phyloP scores from a whole-genome alignment of 1,139 yeast species.

The Torulaspora pretoriensis region DNA sequence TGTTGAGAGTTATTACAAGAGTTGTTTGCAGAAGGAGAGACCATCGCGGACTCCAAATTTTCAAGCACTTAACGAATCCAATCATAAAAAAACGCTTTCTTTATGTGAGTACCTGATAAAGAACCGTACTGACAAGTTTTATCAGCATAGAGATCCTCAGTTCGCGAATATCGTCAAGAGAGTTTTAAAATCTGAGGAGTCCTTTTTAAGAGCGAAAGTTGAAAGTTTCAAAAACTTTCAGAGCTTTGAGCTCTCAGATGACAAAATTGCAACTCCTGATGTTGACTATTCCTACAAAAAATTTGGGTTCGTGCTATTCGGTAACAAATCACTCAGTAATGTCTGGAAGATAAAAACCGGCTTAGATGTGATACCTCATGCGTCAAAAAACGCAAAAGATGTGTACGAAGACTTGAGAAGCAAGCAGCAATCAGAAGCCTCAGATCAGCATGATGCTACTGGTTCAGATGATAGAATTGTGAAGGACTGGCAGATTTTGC shows the following conservation, averaged over 20 bases:
- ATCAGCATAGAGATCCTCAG: conserved; percentile 25
- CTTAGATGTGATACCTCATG: conserved; percentile 19
- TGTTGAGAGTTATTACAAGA: conserved; percentile 22
- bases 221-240: conserved; percentile 27
- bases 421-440: not conserved
- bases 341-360: conserved; percentile 35
- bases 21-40: conserved; percentile 23
- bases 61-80: conserved; percentile 16
- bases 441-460: not conserved
- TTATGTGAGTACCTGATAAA: conserved; percentile 23
- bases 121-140: conserved; percentile 25
- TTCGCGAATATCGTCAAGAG: conserved; percentile 20
- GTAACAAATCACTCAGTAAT: conserved; percentile 32
- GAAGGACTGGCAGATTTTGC: conserved; percentile 32
- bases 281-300: conserved; percentile 28
- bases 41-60: conserved; percentile 15
- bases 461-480: conserved; percentile 22
- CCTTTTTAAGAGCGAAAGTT: conserved; percentile 21
- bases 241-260: conserved; percentile 14
- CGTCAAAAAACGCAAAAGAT: conserved; percentile 16
- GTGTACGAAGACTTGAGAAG: conserved; percentile 18
- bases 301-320: conserved; percentile 33
- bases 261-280: conserved; percentile 1
- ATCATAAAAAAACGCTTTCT: conserved; percentile 17
- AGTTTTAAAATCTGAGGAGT: conserved; percentile 19